These are phyloP conservation scores for Trichoderma sp. DNA, from an alignment of 2,329 filamentous ascomycete species.

Conservation along the genomic window DNA sequence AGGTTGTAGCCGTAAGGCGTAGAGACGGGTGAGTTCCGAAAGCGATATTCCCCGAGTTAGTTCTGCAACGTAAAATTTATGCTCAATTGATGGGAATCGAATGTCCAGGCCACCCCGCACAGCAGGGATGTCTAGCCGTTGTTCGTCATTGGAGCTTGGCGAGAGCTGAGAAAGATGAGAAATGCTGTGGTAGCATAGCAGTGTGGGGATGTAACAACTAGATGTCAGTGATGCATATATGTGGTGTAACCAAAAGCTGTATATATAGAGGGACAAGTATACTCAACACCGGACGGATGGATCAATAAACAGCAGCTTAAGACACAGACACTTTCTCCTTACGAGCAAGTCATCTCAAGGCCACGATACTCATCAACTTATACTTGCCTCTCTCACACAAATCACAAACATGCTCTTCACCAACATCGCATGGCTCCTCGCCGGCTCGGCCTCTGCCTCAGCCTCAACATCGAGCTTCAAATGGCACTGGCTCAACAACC, in stretches of 20 bases:
- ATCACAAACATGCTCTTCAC: not conserved
- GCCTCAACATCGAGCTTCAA: not conserved
- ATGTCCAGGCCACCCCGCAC: not conserved
- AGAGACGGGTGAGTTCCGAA: not conserved
- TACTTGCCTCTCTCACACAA: not conserved
- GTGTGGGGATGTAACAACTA: not conserved
- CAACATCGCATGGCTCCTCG: not conserved
- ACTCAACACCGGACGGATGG: not conserved
- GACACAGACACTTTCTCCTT: not conserved
- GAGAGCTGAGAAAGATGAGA: not conserved
- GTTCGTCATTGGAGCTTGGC: not conserved
- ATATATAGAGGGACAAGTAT: not conserved
- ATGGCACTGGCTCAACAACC: constrained; percentile 24
- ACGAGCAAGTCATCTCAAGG: not conserved
- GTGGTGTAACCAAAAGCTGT: not conserved
- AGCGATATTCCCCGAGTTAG: not conserved
- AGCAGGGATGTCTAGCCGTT: not conserved
- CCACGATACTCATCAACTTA: not conserved
- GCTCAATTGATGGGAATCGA: not conserved
- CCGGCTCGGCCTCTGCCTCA: not conserved
- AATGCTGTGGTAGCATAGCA: not conserved
- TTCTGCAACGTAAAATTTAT: not conserved
- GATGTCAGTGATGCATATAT: not conserved
- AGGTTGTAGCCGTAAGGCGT: not conserved
- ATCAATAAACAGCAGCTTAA: not conserved